Percentiles rank a stretch among this genome's conserved stretches.
These are phyloP conservation scores for Inga leiocalycina DNA, from an alignment of 306 rosid species.

Conservation along the genomic window DNA sequence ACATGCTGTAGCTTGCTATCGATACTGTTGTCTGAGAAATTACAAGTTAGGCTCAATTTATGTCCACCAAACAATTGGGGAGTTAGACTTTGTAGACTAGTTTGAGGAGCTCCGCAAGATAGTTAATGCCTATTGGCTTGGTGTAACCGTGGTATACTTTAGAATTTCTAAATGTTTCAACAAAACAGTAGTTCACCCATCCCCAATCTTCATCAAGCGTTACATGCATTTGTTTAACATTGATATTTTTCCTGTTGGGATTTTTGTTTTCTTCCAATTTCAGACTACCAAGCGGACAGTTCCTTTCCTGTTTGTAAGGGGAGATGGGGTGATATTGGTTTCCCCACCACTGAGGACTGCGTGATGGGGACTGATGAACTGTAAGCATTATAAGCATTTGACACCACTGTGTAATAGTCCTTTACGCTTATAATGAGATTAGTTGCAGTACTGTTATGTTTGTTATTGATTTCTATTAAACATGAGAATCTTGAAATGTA, in stretches of 20 bases:
- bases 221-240: not conserved
- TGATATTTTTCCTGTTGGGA: conserved; percentile 20
- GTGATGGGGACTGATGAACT: conserved; percentile 43
- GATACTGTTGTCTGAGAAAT: not conserved
- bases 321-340: conserved; percentile 97
- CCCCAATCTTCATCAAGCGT: conserved; percentile 25
- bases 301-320: conserved; percentile 97
- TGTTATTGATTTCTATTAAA: conserved; percentile 32
- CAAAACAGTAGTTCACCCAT: not conserved
- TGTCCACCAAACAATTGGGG: not conserved
- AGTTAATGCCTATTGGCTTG: not conserved
- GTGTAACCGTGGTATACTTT: not conserved
- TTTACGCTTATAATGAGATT: conserved; percentile 34
- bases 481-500: conserved; percentile 34
- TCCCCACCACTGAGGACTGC: conserved; percentile 97
- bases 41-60: not conserved
- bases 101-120: not conserved
- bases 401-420: conserved; percentile 25
- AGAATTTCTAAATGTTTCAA: not conserved
- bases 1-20: not conserved
- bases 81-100: not conserved
- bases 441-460: conserved; percentile 21
- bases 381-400: conserved; percentile 26
- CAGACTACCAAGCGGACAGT: conserved; percentile 92
- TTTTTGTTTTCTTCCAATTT: conserved; percentile 31